A percentile compares a stretch with the other conserved stretches of the same genome.
Evolutionary conservation across 2,329 filamentous ascomycete genomes (phyloP).

Genomic region (Byssothecium circinans): DNA sequence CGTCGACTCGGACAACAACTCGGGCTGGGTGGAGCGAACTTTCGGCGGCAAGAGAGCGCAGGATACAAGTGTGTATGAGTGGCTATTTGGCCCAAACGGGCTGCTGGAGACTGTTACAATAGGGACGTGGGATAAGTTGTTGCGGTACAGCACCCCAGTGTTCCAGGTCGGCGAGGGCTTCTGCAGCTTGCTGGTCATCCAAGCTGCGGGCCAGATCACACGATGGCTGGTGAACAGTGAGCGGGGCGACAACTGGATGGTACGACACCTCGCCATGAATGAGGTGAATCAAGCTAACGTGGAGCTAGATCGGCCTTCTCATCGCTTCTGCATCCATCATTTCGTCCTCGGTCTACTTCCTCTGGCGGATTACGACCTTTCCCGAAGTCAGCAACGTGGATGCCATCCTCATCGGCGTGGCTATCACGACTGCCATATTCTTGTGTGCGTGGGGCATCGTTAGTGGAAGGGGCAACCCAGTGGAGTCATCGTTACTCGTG

Average conservation of each 20-base stretch:
- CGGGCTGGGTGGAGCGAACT: conserved; percentile 79
- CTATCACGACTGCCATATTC: conserved; percentile 90
- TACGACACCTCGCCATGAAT: conserved; percentile 50
- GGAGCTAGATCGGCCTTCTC: conserved; percentile 76
- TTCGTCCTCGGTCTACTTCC: conserved; percentile 90
- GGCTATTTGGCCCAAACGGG: conserved; percentile 85
- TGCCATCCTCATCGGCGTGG: conserved; percentile 87
- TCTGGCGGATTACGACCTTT: conserved; percentile 93
- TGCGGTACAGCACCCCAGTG: conserved; percentile 88
- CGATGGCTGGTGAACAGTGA: conserved; percentile 92
- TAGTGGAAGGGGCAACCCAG: conserved; percentile 88
- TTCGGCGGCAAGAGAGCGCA: conserved; percentile 67
- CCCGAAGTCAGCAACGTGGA: conserved; percentile 91
- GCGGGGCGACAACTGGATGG: conserved; percentile 95
- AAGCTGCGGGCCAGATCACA: conserved; percentile 91
- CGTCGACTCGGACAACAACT: conserved; percentile 72
- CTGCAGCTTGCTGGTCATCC: conserved; percentile 93
- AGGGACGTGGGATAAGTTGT: conserved; percentile 82
- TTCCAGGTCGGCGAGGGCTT: conserved; percentile 97
- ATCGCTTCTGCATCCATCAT: conserved; percentile 88
- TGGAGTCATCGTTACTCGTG: conserved; percentile 84
- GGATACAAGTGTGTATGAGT: conserved; percentile 72
- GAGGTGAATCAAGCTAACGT: conserved; percentile 36
- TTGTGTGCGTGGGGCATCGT: conserved; percentile 92
- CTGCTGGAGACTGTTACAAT: conserved; percentile 78